Percentiles rank a stretch among this genome's conserved stretches.
phyloP scores from a whole-genome alignment of 805 yeast genomes.

The Scheffersomyces ergatensis region DNA sequence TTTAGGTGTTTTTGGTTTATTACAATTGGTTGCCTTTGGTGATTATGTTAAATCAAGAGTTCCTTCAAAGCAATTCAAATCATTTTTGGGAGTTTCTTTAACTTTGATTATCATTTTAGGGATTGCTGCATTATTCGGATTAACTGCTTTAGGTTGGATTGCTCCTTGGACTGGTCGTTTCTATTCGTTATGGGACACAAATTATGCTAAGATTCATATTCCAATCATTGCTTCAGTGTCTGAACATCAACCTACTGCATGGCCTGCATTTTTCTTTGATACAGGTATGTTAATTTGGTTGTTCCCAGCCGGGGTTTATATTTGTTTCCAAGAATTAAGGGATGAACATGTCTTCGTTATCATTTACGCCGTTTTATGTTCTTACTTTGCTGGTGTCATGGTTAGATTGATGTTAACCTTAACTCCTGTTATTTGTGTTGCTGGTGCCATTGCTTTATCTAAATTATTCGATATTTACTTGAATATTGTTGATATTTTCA shows the following conservation, averaged over 20 bases:
- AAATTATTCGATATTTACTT: constrained; percentile 79
- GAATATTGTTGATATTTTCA: constrained; percentile 50
- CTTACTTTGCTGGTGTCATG: constrained; percentile 99
- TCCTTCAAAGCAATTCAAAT: constrained; percentile 68
- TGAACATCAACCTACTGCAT: constrained; percentile 99
- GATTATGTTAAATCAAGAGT: constrained; percentile 74
- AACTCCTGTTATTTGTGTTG: constrained; percentile 93
- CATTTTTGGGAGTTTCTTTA: constrained; percentile 62
- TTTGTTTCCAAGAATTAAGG: constrained; percentile 82
- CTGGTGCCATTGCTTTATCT: constrained; percentile 86
- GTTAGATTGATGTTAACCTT: constrained; percentile 94
- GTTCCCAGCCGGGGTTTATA: constrained; percentile 95
- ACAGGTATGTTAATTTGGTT: constrained; percentile 92
- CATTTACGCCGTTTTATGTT: constrained; percentile 87
- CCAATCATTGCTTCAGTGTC: constrained; percentile 98
- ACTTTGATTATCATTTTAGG: constrained; percentile 59
- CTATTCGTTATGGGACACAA: constrained; percentile 97
- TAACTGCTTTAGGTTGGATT: constrained; percentile 88
- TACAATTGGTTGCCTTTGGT: constrained; percentile 87
- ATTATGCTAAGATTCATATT: constrained; percentile 94
- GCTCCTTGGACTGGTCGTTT: constrained; percentile 99
- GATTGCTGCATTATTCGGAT: constrained; percentile 64
- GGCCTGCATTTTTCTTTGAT: constrained; percentile 98
- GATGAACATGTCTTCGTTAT: constrained; percentile 93
- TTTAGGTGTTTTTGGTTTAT: constrained; percentile 91